These are phyloP conservation scores for Plenodomus biglobosus DNA, from an alignment of 2,329 filamentous ascomycete species.

Conservation along the genomic window DNA sequence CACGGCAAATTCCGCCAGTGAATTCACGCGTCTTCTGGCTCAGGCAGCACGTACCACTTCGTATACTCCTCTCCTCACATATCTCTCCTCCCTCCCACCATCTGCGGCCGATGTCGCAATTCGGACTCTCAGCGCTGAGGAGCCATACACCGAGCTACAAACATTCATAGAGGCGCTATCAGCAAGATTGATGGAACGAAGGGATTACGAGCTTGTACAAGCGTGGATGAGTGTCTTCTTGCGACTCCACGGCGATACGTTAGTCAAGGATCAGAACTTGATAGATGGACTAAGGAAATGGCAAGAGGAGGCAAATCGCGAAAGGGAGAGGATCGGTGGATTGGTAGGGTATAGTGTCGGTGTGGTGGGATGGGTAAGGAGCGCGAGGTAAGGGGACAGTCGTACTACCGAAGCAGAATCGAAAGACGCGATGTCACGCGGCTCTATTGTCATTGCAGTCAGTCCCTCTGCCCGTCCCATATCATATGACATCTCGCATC, in stretches of 20 bases:
- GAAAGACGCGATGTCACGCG: background rate
- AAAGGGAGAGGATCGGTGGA: slow-evolving; percentile 69
- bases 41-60: slow-evolving; percentile 55
- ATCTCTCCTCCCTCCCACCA: slow-evolving; percentile 79
- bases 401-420: background rate
- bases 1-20: slow-evolving; percentile 33
- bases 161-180: slow-evolving; percentile 83
- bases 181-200: slow-evolving; percentile 64
- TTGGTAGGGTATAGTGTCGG: slow-evolving; percentile 87
- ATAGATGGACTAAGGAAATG: slow-evolving; percentile 66
- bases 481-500: too few relatives aligned
- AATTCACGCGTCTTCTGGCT: slow-evolving; percentile 54
- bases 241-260: slow-evolving; percentile 69
- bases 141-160: slow-evolving; percentile 67
- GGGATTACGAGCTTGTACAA: slow-evolving; percentile 91
- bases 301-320: slow-evolving; percentile 70
- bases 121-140: slow-evolving; percentile 66
- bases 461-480: too few relatives aligned
- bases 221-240: slow-evolving; percentile 98
- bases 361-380: slow-evolving; percentile 78
- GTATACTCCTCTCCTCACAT: slow-evolving; percentile 70
- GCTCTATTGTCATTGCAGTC: background rate
- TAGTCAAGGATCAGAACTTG: slow-evolving; percentile 56
- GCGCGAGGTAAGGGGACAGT: slow-evolving; percentile 24
- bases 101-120: slow-evolving; percentile 89